Conservation (phyloP, 768 basidiomycete species). For the Leccinum disarticulatum region DNA sequence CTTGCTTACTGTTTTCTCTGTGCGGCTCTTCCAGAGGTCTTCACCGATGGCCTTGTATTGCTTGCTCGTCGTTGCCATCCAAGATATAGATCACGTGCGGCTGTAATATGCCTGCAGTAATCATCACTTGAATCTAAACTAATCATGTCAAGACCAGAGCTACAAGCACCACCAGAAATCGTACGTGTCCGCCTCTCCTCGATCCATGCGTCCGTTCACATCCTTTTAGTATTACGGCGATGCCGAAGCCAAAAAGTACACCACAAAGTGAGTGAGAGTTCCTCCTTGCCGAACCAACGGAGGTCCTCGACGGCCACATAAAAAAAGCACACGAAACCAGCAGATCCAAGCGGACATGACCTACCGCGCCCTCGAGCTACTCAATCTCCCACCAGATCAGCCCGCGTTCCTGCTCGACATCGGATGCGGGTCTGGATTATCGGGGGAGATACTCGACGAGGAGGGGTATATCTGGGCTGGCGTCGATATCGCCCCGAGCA, state of each 20-base stretch:
- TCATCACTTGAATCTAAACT: background rate
- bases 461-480: slow-evolving; percentile 93
- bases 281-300: background rate
- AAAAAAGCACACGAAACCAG: slow-evolving; percentile 88
- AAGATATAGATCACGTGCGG: slow-evolving; percentile 23
- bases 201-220: background rate
- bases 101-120: background rate
- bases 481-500: slow-evolving; percentile 92
- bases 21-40: slow-evolving; percentile 91
- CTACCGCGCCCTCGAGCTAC: slow-evolving; percentile 87
- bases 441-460: slow-evolving; percentile 94
- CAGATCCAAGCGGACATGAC: slow-evolving; percentile 98
- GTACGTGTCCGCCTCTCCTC: slow-evolving; percentile 42
- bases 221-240: slow-evolving; percentile 89
- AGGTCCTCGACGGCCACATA: slow-evolving; percentile 13
- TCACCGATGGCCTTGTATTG: slow-evolving; percentile 90
- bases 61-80: slow-evolving; percentile 73
- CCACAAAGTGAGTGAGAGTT: slow-evolving; percentile 69
- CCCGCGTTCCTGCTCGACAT: slow-evolving; percentile 91
- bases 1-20: slow-evolving; percentile 87
- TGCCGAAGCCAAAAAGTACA: slow-evolving; percentile 93
- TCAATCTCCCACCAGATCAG: slow-evolving; percentile 76
- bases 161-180: slow-evolving; percentile 87
- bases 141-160: slow-evolving; percentile 83
- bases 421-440: slow-evolving; percentile 95